Evolutionary conservation across 306 rosid genomes (phyloP), one percentile per base, ranked within the genome.

Genomic region (Inga laurina): DNA sequence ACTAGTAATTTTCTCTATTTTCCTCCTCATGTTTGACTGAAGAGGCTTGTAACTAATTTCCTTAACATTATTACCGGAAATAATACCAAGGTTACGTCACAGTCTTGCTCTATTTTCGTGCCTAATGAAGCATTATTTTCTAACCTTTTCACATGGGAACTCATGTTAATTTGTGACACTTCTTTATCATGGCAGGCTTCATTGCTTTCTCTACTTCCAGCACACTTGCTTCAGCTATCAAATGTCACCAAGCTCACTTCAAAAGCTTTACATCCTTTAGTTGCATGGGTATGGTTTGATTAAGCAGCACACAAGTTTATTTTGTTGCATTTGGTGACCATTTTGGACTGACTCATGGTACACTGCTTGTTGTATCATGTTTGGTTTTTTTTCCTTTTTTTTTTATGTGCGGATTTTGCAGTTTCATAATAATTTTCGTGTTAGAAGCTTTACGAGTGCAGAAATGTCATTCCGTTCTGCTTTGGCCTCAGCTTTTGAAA

Each of bases 171-270:
- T 71, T 79, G 72, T 73, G 87, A 61, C 67, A 82, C 74, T 84
- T 82, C 86, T 74, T 84, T 84, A 35, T 84, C 52, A 51, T 90
- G 84, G 89, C 97, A 95, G 99, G 94, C 98, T 46, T 88, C 97
- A 82, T 86, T 95, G 82, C 92, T 95, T 76, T 95, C 99, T 84
- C 93, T 92, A 85, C 93, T 95, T 83, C 99, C 99, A 75, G 65
- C 37, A 7, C 82, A 91, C 88, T 84, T 92, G 87, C 84, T 90
- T 72, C 83, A 89, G 80, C 76, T 86, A 69, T 86, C 94, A 83
- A 87, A 82, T 51, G 87, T 79, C 82, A 66, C 89, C 87, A 85
- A 87, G 44, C 90, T 89, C 82, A 87, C 93, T 22, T 88, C 90
- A 64, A 89, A 82, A 69, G 88, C 82, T 83, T 84, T 95, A 86